Evolutionary conservation across 345 rosid species (phyloP), one percentile per base, ranked within the genome.

Genomic region (Gossypium stocksii): DNA sequence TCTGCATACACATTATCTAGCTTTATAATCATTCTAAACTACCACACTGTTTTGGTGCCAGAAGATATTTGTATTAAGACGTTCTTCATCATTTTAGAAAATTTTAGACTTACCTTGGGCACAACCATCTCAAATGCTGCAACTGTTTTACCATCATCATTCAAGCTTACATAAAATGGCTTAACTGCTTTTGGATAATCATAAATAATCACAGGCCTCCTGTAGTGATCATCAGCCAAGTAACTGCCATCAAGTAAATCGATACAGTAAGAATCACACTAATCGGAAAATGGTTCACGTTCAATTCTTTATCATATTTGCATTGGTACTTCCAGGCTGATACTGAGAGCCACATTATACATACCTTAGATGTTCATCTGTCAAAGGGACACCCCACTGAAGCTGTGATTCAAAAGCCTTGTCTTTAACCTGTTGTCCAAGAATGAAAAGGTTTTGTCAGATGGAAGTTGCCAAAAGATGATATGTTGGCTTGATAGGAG

Each of bases 71-170:
- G 69, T 41, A 4, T 17, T 11, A 22, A 20, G 11, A 62, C 69
- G 19, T 43, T 34, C 13, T 66, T 29, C 15, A 7, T 11, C 45
- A 52, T 9, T 19, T 76, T 38, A 23, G 43, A 48, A 20, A 73
- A 12, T 23, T 17, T 38, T 38, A 41, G 56, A 68, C 77, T 76
- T 78, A 90, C 98, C 95, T 82, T 83, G 20, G 98, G 97, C n/a
- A 92, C 77, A 57, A 91, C 88, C 88, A 94, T 73, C 66, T 94
- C 98, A 72, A 94, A 94, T 74, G 98, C 92, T 66, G 98, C 97
- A 65, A 89, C 98, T 53, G 97, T 94, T 72, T 79, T 75, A 62
- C 86, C 86, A 77, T 92, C 98, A 56, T 83, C 87, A 70, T 94
- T 94, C 83, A 86, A 73, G 68, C 96, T 83, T 10, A 74, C 81